phyloP scores from a whole-genome alignment of 2,329 filamentous ascomycete species.

The Shiraia sp. region DNA sequence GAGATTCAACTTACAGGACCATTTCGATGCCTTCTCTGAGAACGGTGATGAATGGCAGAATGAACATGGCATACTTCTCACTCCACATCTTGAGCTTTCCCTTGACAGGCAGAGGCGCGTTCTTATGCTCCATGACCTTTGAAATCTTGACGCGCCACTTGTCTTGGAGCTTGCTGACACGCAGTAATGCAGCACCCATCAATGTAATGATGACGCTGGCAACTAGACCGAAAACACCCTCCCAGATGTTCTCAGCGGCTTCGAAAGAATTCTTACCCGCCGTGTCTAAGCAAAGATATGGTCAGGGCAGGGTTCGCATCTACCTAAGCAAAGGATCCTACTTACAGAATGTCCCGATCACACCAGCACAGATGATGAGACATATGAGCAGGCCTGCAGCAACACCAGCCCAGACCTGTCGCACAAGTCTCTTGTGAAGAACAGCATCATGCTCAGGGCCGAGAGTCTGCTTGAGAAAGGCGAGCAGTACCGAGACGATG shows the following conservation, averaged over 20 bases:
- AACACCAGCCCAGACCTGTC: slow-evolving; percentile 72
- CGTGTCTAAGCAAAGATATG: slow-evolving; percentile 58
- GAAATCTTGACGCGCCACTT: slow-evolving; percentile 88
- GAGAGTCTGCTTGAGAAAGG: slow-evolving; percentile 82
- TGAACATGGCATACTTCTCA: slow-evolving; percentile 84
- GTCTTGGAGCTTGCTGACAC: slow-evolving; percentile 79
- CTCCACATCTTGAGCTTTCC: slow-evolving; percentile 63
- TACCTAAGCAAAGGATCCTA: no score
- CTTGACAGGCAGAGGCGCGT: slow-evolving; percentile 44
- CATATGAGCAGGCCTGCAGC: slow-evolving; percentile 66
- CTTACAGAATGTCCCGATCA: slow-evolving; percentile 65
- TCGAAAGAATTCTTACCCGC: slow-evolving; percentile 70
- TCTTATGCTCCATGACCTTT: slow-evolving; percentile 64
- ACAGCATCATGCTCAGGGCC: slow-evolving; percentile 63
- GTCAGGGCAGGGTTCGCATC: neutral
- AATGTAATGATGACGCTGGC: slow-evolving; percentile 79
- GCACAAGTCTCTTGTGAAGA: slow-evolving; percentile 69
- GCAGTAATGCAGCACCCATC: slow-evolving; percentile 78
- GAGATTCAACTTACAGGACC: slow-evolving; percentile 58
- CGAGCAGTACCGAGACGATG: slow-evolving; percentile 82
- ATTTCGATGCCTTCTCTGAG: slow-evolving; percentile 84
- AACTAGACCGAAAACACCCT: slow-evolving; percentile 75
- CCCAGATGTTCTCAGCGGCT: slow-evolving; percentile 74
- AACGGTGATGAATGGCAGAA: slow-evolving; percentile 86
- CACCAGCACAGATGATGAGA: slow-evolving; percentile 63